A percentile compares a stretch with the other conserved stretches of the same genome.
Conservation (phyloP, 108 stramenopile genomes). For the Nitzschia sp. region DNA sequence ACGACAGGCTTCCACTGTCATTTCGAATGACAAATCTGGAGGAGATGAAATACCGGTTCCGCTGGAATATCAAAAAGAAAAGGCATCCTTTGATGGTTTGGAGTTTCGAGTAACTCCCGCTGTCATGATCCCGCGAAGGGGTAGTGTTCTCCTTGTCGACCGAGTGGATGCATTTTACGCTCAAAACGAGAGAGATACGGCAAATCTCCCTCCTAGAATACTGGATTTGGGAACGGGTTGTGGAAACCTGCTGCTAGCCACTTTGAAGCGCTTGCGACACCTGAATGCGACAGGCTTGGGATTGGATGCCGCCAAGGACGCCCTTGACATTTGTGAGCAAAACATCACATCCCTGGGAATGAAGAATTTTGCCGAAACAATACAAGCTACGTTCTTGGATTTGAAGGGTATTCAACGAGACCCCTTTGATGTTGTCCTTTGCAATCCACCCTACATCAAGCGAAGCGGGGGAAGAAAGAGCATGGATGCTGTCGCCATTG, state of each 20-base stretch:
- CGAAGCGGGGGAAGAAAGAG: constrained; percentile 4
- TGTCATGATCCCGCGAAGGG: constrained; percentile 26
- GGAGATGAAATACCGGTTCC: constrained; percentile 11
- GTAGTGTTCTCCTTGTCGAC: constrained; percentile 10
- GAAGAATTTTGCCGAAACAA: background rate
- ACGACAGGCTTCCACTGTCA: background rate
- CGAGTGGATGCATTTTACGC: constrained; percentile 3
- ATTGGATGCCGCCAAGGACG: constrained; percentile 7
- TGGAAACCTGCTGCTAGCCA: constrained; percentile 17
- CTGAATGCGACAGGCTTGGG: constrained; percentile 12
- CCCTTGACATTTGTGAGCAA: constrained; percentile 7
- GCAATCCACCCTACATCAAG: constrained; percentile 25
- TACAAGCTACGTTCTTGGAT: constrained; percentile 5
- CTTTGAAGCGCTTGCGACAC: constrained; percentile 6
- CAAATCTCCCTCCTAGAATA: constrained; percentile 1
- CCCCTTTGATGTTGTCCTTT: constrained; percentile 23
- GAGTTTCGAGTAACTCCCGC: constrained; percentile 13
- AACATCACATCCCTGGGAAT: constrained; percentile 14
- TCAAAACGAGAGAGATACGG: background rate
- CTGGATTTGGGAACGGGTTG: constrained; percentile 32
- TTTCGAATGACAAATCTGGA: background rate
- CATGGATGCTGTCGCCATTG: constrained; percentile 2
- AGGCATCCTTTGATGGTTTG: constrained; percentile 18
- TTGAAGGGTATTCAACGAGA: background rate
- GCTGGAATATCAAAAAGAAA: constrained; percentile 9